phyloP scores from a whole-genome alignment of 2,329 filamentous ascomycete species.

The Ceratocystis diversiconidia region DNA sequence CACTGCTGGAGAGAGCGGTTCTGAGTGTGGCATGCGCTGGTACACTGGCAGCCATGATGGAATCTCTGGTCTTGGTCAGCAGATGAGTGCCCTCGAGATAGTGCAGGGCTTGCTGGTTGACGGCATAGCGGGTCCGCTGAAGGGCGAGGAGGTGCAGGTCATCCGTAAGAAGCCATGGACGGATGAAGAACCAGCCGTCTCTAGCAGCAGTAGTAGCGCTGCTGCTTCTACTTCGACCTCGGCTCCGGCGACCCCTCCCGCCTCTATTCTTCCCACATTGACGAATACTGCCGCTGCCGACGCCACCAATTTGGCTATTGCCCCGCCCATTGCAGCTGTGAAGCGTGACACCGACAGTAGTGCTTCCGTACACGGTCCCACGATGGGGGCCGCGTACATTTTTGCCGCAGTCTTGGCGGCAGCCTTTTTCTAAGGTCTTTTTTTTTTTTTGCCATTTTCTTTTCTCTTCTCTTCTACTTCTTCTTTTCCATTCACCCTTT shows the following conservation, averaged over 20 bases:
- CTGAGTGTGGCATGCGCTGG: conserved; percentile 49
- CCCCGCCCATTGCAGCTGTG: neutral
- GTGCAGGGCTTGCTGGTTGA: conserved; percentile 44
- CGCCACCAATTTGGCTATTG: neutral
- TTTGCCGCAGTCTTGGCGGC: neutral
- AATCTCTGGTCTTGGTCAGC: conserved; percentile 42
- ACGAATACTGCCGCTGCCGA: neutral
- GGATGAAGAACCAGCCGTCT: neutral
- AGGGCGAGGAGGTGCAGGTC: conserved; percentile 34
- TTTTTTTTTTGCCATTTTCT: neutral
- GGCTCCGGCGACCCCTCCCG: neutral
- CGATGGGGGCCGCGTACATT: neutral
- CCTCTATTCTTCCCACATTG: neutral
- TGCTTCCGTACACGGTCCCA: neutral
- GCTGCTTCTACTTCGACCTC: neutral
- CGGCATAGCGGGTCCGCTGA: conserved; percentile 32
- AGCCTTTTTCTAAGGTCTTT: neutral
- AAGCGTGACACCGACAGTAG: neutral
- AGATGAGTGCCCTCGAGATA: conserved; percentile 50
- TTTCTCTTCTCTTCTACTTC: neutral
- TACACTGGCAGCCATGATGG: conserved; percentile 43
- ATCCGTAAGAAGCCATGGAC: conserved; percentile 24
- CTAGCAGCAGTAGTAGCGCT: neutral
- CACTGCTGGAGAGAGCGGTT: conserved; percentile 38
- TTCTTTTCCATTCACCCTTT: neutral